Evolutionary conservation across 495 filamentous ascomycete genomes (phyloP), one percentile per base, ranked within the genome.

Genomic region (Friedmanniomyces simplex): DNA sequence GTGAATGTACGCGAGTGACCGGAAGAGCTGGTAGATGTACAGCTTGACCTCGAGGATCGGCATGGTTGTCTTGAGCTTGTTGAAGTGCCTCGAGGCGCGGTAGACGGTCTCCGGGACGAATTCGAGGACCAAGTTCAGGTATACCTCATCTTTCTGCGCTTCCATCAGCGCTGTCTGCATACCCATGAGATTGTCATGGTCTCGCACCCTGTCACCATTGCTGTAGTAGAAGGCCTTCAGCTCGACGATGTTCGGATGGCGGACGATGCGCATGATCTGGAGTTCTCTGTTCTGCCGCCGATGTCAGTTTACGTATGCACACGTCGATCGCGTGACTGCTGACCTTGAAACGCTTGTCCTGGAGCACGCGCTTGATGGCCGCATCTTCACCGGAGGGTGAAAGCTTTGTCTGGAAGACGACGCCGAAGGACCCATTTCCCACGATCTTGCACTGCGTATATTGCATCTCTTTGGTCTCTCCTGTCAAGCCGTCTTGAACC

Each of bases 371-470:
- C 78, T 98, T 98, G 76, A 98, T 98, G 68, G 93, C 93, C 56
- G 93, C 93, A 74, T 98, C 93, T 71, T 98, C 93, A 59, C 91
- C 91, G 62, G 85, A 91, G 16, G 93, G 93, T 59, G 93, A 90
- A 67, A 98, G 83, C 75, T 97, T 98, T 30, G 93, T 98, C 72
- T 98, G 93, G 70, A 98, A 98, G 59, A 98, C 93, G 21, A 98
- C 93, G 58, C 93, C 93, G 69, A 98, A 98, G 14, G 93, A 97
- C 53, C 93, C 93, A 73, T 98, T 98, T 65, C 93, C 93, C n/a
- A 98, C 93, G 61, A 98, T 97, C 76, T 98, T 98, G 76, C 93
- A 98, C 71, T 98, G 93, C 43, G 93, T 97, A 67, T 98, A 98
- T 69, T 93, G 88, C 74, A 98, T 85, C 66, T 98, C 93, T 70